Evolutionary conservation across 129 eudicot genomes (phyloP), one percentile per base, ranked within the genome.

Genomic region (Solidago caesia): DNA sequence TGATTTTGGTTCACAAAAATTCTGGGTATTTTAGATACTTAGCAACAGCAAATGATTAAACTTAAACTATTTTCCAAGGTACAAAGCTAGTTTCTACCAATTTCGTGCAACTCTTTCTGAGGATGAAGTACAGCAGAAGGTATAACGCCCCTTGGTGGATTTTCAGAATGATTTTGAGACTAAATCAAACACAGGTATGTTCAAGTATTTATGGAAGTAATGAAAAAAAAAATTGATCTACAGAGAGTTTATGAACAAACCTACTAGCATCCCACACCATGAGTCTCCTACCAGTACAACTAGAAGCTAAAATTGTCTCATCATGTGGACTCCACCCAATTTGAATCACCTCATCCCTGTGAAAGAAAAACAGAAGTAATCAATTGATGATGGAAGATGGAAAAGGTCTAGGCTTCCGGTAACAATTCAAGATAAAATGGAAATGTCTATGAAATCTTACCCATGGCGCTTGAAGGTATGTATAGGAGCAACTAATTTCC

Each of bases 241-340:
- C 9, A 26, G 41, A 27, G 16, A 13, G 44, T 61, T 69, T 7
- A 44, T 46, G 70, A 13, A 68, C 13, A 1, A 85, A 92, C 96
- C 96, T 87, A 82, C 89, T 84, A 65, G 81, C 87, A 77, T 92
- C 96, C 96, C 97, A 89, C 52, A 89, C 88, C 93, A 92, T 80
- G 65, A 89, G 83, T 77, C 96, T 83, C 70, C 96, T 81, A 49
- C 90, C 97, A 77, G 80, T 81, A 72, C 89, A 92, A 59, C 89
- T 85, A 71, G 96, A 92, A 72, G 97, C 96, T 79, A 92, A 75
- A 53, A 92, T 82, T n/a, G 85, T 85, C 81, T 87, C 88, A 64
- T 87, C 82, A 73, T 89, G 89, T 26, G 96, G 97, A 80, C 78
- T 89, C 97, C 97, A 92, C 26, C 94, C 92, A 71, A 89, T 88